Percentiles rank a stretch among this genome's conserved stretches.
These are phyloP conservation scores for Kwoniella europaea DNA, from an alignment of 768 basidiomycete genomes.

Conservation along the genomic window DNA sequence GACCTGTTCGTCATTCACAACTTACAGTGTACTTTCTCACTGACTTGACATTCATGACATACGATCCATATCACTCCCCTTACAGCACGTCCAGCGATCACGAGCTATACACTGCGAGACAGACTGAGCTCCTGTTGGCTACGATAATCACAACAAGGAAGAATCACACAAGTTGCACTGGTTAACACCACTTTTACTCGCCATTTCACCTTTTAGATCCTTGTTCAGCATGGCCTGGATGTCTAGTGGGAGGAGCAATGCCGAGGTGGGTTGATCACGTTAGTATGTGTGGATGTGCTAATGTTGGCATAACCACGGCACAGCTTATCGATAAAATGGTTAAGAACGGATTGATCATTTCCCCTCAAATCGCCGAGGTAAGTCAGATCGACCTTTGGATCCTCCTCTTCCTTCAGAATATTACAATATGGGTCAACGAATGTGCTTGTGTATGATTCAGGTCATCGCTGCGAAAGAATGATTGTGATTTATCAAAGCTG, in stretches of 20 bases:
- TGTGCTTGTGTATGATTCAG: too few species aligned
- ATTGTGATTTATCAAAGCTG: neutral
- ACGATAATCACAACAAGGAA: too few species aligned
- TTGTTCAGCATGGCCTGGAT: slow-evolving; percentile 59
- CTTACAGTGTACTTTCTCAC: too few species aligned
- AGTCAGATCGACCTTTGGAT: slow-evolving; percentile 34
- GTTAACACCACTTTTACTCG: neutral
- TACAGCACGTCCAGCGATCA: too few species aligned
- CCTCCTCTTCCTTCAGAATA: neutral
- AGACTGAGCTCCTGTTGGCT: too few species aligned
- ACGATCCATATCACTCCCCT: too few species aligned
- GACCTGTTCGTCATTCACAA: too few species aligned
- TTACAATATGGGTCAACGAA: too few species aligned
- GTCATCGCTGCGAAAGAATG: too few species aligned
- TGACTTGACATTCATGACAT: too few species aligned
- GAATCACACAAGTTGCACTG: too few species aligned
- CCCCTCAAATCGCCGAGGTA: slow-evolving; percentile 67
- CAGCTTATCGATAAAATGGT: slow-evolving; percentile 71
- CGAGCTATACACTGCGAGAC: too few species aligned
- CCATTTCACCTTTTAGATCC: slow-evolving; percentile 5
- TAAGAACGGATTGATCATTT: slow-evolving; percentile 64
- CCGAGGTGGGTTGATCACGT: slow-evolving; percentile 59
- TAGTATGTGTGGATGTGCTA: neutral
- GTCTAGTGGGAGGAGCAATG: slow-evolving; percentile 71
- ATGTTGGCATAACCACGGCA: neutral